Evolutionary conservation across 108 stramenopile species (phyloP).

Genomic region (Aurantiochytrium sp.): DNA sequence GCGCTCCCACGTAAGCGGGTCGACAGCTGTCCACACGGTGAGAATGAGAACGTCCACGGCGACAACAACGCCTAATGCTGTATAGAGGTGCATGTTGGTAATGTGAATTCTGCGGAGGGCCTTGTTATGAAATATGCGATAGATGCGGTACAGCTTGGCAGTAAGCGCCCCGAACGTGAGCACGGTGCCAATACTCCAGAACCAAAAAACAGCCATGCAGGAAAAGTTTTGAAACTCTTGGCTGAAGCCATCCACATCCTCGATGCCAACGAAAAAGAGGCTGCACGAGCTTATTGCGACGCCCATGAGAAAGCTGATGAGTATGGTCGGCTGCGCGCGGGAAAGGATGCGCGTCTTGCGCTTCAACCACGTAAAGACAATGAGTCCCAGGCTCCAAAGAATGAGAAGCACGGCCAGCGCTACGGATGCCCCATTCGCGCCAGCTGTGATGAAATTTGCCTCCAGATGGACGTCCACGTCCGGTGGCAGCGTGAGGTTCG

Average conservation of each 20-base stretch:
- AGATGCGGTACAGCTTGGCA: not conserved
- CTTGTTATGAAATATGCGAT: not conserved
- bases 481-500: not conserved
- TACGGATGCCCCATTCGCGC: not conserved
- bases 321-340: constrained; percentile 14
- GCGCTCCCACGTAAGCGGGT: not conserved
- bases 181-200: not conserved
- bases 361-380: not conserved
- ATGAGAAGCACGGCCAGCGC: not conserved
- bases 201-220: not conserved
- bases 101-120: not conserved
- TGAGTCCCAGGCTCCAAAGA: not conserved
- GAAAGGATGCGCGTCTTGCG: not conserved
- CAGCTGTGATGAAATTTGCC: not conserved
- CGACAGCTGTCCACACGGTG: not conserved
- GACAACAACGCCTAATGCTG: not conserved
- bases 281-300: not conserved
- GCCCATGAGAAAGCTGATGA: not conserved
- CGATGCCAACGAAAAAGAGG: not conserved
- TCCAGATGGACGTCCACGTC: not conserved
- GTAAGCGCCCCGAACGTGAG: not conserved
- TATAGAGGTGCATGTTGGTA: not conserved
- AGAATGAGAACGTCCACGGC: not conserved
- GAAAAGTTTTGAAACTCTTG: not conserved
- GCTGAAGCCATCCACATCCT: not conserved